Base-by-base conservation (phyloP, 2,329 filamentous ascomycete genomes). In the Fusarium sarcochroum region DNA sequence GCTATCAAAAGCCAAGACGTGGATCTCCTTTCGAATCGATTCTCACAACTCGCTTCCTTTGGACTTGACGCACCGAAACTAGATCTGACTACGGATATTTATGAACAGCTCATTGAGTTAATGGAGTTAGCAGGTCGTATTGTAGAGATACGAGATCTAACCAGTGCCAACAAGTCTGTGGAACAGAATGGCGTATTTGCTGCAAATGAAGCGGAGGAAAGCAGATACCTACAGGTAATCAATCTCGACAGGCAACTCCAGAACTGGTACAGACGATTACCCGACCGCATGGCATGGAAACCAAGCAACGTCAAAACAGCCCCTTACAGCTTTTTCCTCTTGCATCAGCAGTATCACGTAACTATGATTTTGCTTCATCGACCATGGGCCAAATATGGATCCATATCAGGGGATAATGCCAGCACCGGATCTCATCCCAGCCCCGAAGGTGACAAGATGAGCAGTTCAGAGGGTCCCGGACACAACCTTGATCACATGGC, bases 291-390 rank as follows among this genome's bases (percentile, higher is more conserved):
- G 71, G 80, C 70, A 23, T 89, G 76, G 85, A 85, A 80, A 74
- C 83, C 76, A 72, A 82, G 76, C 76, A 87, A 78, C 79, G 86
- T 76, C 79, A 85, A 81, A 76, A 80, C 70, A 56, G 87, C 76
- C 32, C 84, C 71, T 65, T 84, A 78, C 80, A 83, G 76, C 73
- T 90, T 80, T 77, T 87, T 87, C 70, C 71, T 87, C 10, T 75
- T 87, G 10, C 85, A 87, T 63, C 85, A 87, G 71, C 85, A 87
- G 68, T 87, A 87, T 57, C 85, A 87, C 52, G 81, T 82, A 13
- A 82, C 80, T 48, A 79, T 86, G 75, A 86, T 87, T 49, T 75
- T 87, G 13, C 78, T 87, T 7, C 85, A 87, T 67, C 78, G 85
- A 2, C 84, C 85, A 0, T 87, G 85, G 79, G 84, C 85, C 20